Conservation (phyloP, 768 basidiomycete species). For the Pisolithus marmoratus region DNA sequence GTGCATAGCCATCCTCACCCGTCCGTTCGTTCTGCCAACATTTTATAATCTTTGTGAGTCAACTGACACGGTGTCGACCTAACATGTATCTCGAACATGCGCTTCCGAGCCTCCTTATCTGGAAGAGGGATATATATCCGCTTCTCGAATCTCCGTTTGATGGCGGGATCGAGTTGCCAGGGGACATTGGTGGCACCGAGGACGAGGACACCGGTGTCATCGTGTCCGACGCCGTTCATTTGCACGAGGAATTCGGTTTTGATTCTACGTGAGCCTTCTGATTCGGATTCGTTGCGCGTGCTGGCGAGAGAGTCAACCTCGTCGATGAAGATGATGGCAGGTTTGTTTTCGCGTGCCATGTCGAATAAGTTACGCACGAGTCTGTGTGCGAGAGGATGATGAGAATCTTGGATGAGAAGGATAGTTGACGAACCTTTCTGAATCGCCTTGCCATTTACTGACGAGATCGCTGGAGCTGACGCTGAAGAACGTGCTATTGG, state of each 20-base stretch:
- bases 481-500: conserved; percentile 98
- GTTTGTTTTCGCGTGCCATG: conserved; percentile 93
- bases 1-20: conserved; percentile 40
- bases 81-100: conserved; percentile 97
- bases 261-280: conserved; percentile 93
- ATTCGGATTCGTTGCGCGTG: conserved; percentile 93
- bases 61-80: conserved; percentile 90
- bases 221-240: conserved; percentile 98
- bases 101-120: conserved; percentile 82
- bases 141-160: conserved; percentile 98
- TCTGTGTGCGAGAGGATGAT: conserved; percentile 40
- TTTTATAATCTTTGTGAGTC: conserved; percentile 67
- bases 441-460: conserved; percentile 99
- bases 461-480: conserved; percentile 94
- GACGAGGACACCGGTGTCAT: conserved; percentile 93
- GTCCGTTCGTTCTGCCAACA: conserved; percentile 81
- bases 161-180: conserved; percentile 96
- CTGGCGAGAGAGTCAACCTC: conserved; percentile 97
- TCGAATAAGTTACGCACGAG: conserved; percentile 95
- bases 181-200: conserved; percentile 98
- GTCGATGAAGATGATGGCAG: conserved; percentile 98
- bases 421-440: conserved; percentile 65
- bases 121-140: conserved; percentile 98
- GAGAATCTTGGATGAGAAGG: background rate
- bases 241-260: conserved; percentile 98